These are phyloP conservation scores for Trametes villosa DNA, from an alignment of 768 basidiomycete species.

Conservation along the genomic window DNA sequence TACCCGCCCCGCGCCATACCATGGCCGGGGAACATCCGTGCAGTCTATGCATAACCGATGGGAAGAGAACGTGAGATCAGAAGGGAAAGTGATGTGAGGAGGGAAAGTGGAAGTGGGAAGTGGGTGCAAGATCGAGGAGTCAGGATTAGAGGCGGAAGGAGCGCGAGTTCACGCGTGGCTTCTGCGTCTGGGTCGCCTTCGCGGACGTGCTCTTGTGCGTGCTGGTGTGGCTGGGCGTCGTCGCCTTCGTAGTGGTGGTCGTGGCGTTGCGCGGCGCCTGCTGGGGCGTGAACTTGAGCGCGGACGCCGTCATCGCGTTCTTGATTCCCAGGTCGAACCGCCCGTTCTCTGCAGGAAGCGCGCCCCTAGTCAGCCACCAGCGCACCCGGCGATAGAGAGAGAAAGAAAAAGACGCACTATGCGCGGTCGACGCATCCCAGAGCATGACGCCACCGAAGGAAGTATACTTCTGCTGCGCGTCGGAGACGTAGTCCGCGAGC, in stretches of 20 bases:
- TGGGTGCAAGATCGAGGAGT: not conserved
- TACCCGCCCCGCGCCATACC: no score
- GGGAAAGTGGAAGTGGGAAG: not conserved
- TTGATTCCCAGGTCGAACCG: conserved; percentile 31
- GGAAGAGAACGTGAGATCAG: no score
- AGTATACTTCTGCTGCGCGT: conserved; percentile 59
- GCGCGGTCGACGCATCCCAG: conserved; percentile 39
- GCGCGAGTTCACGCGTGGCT: conserved; percentile 24
- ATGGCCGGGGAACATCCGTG: no score
- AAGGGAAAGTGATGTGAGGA: no score
- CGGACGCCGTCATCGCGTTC: conserved; percentile 27
- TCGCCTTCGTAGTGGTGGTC: not conserved
- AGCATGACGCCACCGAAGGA: conserved; percentile 64
- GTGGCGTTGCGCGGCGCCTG: conserved; percentile 3
- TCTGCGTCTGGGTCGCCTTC: not conserved
- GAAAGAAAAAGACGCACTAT: conserved; percentile 14
- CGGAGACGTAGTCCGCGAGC: conserved; percentile 48
- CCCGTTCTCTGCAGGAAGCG: conserved; percentile 25
- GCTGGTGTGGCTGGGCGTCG: not conserved
- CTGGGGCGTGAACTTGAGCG: conserved; percentile 18
- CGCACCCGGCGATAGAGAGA: not conserved
- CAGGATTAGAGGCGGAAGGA: conserved; percentile 27
- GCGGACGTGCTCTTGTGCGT: not conserved
- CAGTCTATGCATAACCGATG: no score
- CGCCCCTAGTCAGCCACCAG: not conserved